Base-by-base conservation (phyloP, 2,329 filamentous ascomycete species). In the Leptographium radiaticola region DNA sequence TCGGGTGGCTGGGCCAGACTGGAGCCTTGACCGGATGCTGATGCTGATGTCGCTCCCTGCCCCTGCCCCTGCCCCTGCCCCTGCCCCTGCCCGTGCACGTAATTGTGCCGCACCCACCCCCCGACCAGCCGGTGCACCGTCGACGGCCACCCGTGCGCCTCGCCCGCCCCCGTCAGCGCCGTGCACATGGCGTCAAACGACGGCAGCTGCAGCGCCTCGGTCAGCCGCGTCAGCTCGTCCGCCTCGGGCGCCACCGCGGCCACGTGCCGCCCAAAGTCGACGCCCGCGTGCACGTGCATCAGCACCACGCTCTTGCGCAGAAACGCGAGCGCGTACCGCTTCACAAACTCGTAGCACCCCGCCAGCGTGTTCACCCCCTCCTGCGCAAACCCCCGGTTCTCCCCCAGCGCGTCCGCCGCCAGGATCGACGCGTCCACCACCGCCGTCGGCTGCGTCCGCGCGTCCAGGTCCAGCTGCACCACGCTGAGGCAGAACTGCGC, bases 291-390 rank as follows among this genome's bases (percentile, higher is more conserved):
- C 56, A 94, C 84, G 65, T 97, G 84, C 58, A 97, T 79, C 40
- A 97, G 79, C 49, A 98, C 79, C 46, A 83, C 77, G 9, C 79
- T 77, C 70, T 98, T 98, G 56, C 93, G 85, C 42, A 98, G 73
- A 71, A 96, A 98, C 0, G 82, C 76, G n/a, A 96, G 75, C 5
- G 89, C 89, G 63, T 97, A 98, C 62, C 85, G 89, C 58, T 83
- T 81, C 30, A 88, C 76, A 60, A 84, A 81, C 10, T 68, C 68
- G 61, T 81, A 79, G 66, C 78, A 78, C 36, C 72, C 74, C 52
- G 74, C 71, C 38, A 81, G 63, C 51, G 70, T 74, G 54, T 79
- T 69, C 48, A 83, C 69, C 12, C 72, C 74, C 9, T 74, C 71
- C 61, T 83, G 78, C 52, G 75, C 70, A 61, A 82, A 80, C 2